Percentiles rank a stretch among this genome's conserved stretches.
phyloP scores from a whole-genome alignment of 2,329 filamentous ascomycete species.

The Thielaviopsis ethacetica region DNA sequence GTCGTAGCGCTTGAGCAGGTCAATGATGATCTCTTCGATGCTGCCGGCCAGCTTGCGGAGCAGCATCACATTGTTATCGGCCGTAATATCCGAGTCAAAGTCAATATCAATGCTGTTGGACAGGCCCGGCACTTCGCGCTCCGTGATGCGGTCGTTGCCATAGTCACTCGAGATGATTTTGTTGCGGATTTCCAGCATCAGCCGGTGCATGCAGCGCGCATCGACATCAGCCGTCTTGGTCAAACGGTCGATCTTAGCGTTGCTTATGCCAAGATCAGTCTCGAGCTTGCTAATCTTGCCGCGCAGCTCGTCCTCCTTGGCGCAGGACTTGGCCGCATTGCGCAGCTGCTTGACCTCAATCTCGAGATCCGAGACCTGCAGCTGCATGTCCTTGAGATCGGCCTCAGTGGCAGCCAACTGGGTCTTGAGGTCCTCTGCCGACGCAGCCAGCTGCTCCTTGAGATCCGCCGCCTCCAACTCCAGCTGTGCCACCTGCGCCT shows the following conservation, averaged over 20 bases:
- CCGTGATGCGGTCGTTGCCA: neutral
- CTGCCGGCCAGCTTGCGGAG: neutral
- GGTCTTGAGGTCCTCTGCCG: neutral
- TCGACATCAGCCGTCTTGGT: too few species aligned
- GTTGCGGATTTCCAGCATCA: neutral
- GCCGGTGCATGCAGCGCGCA: too few species aligned
- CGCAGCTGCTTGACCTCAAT: too few species aligned
- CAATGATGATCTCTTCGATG: neutral
- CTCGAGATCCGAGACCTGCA: too few species aligned
- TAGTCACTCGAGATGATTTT: neutral
- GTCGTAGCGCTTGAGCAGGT: neutral
- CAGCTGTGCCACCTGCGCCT: neutral
- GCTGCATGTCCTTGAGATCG: neutral
- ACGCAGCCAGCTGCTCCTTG: neutral
- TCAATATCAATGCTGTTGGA: neutral
- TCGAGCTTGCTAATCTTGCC: too few species aligned
- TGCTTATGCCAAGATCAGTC: too few species aligned
- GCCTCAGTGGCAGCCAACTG: neutral
- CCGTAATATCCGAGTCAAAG: neutral
- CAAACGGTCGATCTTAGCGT: too few species aligned
- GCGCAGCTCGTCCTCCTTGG: neutral
- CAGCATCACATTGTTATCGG: neutral
- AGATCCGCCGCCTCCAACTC: neutral
- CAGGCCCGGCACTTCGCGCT: neutral
- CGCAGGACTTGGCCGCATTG: too few species aligned